Percentiles rank a stretch among this genome's conserved stretches.
phyloP scores from a whole-genome alignment of 495 filamentous ascomycete genomes.

The Penicillium angulare region DNA sequence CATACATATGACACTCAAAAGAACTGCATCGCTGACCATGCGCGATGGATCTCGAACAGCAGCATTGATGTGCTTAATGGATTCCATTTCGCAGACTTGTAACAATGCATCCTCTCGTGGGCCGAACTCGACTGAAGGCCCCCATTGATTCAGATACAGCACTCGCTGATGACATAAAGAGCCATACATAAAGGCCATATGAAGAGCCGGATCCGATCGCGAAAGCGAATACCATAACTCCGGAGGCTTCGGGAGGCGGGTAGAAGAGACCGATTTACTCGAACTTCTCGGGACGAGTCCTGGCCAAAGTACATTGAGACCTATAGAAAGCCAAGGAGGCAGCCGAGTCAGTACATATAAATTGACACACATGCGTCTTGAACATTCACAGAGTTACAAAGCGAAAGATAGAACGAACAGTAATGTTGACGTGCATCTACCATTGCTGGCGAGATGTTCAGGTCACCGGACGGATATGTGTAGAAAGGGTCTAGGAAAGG shows the following conservation, averaged over 20 bases:
- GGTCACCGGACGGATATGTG: constrained; percentile 26
- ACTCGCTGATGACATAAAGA: constrained; percentile 40
- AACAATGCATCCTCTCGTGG: constrained; percentile 27
- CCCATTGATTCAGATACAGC: constrained; percentile 32
- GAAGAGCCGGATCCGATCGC: constrained; percentile 34
- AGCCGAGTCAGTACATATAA: neutral
- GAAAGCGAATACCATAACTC: constrained; percentile 37
- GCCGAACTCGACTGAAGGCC: constrained; percentile 16
- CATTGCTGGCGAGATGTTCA: constrained; percentile 1
- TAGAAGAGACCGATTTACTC: neutral
- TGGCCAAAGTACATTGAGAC: constrained; percentile 34
- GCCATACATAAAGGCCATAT: constrained; percentile 40
- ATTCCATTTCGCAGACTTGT: constrained; percentile 34
- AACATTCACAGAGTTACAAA: neutral
- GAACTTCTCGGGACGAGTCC: constrained; percentile 23
- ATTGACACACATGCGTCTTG: neutral
- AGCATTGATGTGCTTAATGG: constrained; percentile 36
- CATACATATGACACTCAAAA: constrained; percentile 44
- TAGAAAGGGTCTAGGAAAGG: constrained; percentile 32
- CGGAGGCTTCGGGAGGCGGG: neutral
- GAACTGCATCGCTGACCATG: constrained; percentile 34
- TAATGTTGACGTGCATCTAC: constrained; percentile 25
- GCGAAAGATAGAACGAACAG: constrained; percentile 15
- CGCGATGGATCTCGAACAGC: constrained; percentile 32
- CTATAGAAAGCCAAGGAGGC: too few relatives aligned